Percentiles rank a stretch among this genome's conserved stretches.
Evolutionary conservation across 1,284 basidiomycete species (phyloP).

Genomic region (Fomitopsis schrenkii): DNA sequence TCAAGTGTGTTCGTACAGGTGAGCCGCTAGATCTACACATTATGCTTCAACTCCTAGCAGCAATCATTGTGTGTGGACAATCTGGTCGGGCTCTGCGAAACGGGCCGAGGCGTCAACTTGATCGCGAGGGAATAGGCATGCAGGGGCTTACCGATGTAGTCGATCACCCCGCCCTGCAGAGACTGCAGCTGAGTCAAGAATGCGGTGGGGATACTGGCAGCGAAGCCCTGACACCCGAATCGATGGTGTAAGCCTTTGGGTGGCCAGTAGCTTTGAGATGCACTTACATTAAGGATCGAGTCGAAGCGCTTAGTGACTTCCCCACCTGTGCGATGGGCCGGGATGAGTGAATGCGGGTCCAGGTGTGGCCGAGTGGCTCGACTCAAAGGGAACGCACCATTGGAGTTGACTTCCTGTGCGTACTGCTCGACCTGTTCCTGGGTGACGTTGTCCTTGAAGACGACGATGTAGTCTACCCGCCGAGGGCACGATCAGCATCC

Average conservation of each 20-base stretch:
- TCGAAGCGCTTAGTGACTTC: constrained; percentile 38
- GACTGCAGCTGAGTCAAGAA: constrained; percentile 34
- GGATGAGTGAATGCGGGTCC: background rate
- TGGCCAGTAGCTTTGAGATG: background rate
- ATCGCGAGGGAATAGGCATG: background rate
- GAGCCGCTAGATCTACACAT: background rate
- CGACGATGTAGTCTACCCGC: constrained; percentile 46
- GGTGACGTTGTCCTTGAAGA: constrained; percentile 51
- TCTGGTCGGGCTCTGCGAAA: constrained; percentile 40
- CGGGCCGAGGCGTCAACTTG: background rate
- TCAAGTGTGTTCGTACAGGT: background rate
- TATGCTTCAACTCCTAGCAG: background rate
- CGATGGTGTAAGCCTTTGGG: background rate
- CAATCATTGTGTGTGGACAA: constrained; percentile 40
- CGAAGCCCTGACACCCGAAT: constrained; percentile 41
- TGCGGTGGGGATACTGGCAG: constrained; percentile 42
- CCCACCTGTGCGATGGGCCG: constrained; percentile 33
- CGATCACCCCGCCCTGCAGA: constrained; percentile 37
- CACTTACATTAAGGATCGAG: constrained; percentile 30
- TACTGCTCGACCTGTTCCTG: constrained; percentile 41
- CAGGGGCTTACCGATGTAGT: constrained; percentile 46
- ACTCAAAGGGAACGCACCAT: constrained; percentile 28
- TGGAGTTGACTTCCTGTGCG: constrained; percentile 32
- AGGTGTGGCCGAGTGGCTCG: background rate
- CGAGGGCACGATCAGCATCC: background rate